Evolutionary conservation across 1,139 yeast species (phyloP), one percentile per base, ranked within the genome.

Genomic region (Sugiyamaella paludigena): DNA sequence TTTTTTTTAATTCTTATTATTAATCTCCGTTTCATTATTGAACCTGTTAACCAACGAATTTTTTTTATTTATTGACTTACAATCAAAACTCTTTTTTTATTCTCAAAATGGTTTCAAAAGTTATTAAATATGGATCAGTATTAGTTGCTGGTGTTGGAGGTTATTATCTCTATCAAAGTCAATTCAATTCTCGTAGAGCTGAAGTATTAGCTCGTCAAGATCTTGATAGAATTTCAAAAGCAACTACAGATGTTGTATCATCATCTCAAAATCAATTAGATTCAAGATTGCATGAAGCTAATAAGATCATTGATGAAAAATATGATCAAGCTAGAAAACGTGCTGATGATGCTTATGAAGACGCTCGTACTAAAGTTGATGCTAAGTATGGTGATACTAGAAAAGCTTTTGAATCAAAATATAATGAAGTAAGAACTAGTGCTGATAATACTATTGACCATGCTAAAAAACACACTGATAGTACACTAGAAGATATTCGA

Each of bases 101-200:
- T 19, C 24, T 19, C 24, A 44, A 9, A 24, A 50, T 35, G 48
- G 28, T 42, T 27, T 30, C 45, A 5, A 38, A 42, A 47, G 51
- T 31, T 29, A 48, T 53, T 15, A 57, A 54, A 37, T 36, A 53
- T 30, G 47, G 46, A 13, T 52, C 55, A 1, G 51, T 46, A 4
- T 67, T 62, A 27, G 71, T 68, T n/a, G 58, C 69, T n/a, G 73
- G 72, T n/a, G 71, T 67, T 15, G 73, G 69, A 10, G 70, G 70
- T 16, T 66, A 68, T 47, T 72, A 72, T 54, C 53, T 71, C 40
- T 71, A 70, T 49, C 63, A 63, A 48, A 57, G 59, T 44, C 60
- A 64, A 59, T 65, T 53, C 55, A 67, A 61, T 42, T 60, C 58
- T 47, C 62, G 52, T 52, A 59, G 47, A 57, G 68, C 50, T 43